These are phyloP conservation scores for Trypethelium eluteriae DNA, from an alignment of 495 filamentous ascomycete genomes.

Conservation along the genomic window DNA sequence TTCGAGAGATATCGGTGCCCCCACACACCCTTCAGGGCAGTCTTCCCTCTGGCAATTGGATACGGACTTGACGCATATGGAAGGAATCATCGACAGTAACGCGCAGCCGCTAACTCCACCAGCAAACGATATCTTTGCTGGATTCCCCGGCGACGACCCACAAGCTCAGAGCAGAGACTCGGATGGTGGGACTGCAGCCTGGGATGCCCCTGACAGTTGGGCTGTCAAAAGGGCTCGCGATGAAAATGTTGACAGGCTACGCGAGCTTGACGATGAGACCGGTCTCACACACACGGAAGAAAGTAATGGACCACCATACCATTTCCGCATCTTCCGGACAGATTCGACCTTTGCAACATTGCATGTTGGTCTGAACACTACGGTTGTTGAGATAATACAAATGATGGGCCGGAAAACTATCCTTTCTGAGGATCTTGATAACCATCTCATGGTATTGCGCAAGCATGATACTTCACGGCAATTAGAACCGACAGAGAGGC, in stretches of 20 bases:
- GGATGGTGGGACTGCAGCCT: slow-evolving; percentile 42
- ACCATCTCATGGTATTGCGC: slow-evolving; percentile 89
- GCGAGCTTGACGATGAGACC: slow-evolving; percentile 52
- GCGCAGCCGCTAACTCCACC: slow-evolving; percentile 57
- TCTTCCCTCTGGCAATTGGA: slow-evolving; percentile 60
- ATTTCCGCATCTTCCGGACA: slow-evolving; percentile 88
- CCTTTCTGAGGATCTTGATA: slow-evolving; percentile 77
- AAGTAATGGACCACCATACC: slow-evolving; percentile 64
- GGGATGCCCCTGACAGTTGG: slow-evolving; percentile 93
- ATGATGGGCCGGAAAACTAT: slow-evolving; percentile 87
- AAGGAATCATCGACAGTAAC: slow-evolving; percentile 62
- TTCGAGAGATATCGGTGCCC: slow-evolving; percentile 12
- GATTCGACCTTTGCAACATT: slow-evolving; percentile 92
- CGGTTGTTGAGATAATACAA: slow-evolving; percentile 72
- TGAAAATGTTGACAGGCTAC: slow-evolving; percentile 51
- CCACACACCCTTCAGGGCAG: slow-evolving; percentile 12
- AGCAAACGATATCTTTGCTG: slow-evolving; percentile 46
- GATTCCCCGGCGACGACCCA: slow-evolving; percentile 43
- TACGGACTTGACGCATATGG: slow-evolving; percentile 74
- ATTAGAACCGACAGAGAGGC: slow-evolving; percentile 67
- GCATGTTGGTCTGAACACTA: slow-evolving; percentile 68
- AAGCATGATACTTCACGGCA: slow-evolving; percentile 87
- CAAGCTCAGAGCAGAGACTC: slow-evolving; percentile 30
- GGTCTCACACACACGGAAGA: slow-evolving; percentile 52
- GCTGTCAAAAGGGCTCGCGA: slow-evolving; percentile 64